Conservation (phyloP, 2,329 filamentous ascomycete species). For the Xylariaceae sp. region DNA sequence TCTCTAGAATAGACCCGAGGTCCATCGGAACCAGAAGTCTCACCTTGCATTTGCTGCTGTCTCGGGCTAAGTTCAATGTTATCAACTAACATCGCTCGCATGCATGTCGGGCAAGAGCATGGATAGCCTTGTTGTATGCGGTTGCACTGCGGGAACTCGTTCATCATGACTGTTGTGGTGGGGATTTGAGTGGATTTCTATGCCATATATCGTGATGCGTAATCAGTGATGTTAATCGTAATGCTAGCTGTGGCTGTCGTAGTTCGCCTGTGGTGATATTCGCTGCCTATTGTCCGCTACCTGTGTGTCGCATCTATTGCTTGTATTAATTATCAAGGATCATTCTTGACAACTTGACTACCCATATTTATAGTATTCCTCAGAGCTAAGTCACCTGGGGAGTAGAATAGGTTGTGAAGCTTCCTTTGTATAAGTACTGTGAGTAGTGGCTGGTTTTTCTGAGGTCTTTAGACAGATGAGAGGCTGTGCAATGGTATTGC, state of each 20-base stretch:
- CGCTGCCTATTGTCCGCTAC: not conserved
- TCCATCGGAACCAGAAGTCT: not conserved
- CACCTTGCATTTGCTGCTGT: not conserved
- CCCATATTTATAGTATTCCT: not conserved
- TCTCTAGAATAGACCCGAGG: not conserved
- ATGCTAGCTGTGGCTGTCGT: too few species aligned
- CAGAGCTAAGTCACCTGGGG: not conserved
- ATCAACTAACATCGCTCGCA: not conserved
- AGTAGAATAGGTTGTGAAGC: too few species aligned
- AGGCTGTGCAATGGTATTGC: too few species aligned
- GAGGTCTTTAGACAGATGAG: not conserved
- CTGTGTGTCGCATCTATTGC: not conserved
- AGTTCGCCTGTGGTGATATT: not conserved
- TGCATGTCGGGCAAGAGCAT: slow-evolving; percentile 1
- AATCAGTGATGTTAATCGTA: too few species aligned
- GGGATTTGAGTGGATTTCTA: not conserved
- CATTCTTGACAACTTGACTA: not conserved
- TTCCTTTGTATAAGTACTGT: not conserved
- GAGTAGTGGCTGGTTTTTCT: not conserved
- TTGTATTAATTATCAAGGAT: not conserved
- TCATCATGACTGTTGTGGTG: not conserved
- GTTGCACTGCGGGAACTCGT: not conserved
- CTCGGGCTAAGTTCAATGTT: not conserved
- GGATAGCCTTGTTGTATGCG: not conserved
- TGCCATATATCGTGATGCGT: not conserved